Conservation (phyloP, 1,284 basidiomycete species). For the Cryptococcus sp. region DNA sequence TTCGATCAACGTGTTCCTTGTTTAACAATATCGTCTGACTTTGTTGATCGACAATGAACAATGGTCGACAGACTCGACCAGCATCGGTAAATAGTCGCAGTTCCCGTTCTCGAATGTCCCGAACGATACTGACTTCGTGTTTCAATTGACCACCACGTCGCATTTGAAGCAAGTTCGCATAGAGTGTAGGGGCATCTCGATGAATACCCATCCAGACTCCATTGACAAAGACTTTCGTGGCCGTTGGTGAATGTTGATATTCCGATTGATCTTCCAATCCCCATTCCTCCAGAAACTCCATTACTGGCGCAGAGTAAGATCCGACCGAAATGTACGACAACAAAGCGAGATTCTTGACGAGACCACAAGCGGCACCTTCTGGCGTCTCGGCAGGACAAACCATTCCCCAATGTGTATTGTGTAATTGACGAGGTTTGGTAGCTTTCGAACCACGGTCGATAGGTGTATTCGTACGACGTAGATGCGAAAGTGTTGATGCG, state of each 20-base stretch:
- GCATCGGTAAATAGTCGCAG: slow-evolving; percentile 93
- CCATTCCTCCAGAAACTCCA: slow-evolving; percentile 99
- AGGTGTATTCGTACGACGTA: slow-evolving; percentile 97
- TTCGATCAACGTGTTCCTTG: slow-evolving; percentile 71
- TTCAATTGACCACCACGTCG: slow-evolving; percentile 93
- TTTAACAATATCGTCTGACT: slow-evolving; percentile 66
- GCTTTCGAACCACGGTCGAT: slow-evolving; percentile 98
- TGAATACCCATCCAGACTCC: slow-evolving; percentile 99
- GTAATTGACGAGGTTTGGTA: slow-evolving; percentile 96
- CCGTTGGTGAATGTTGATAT: slow-evolving; percentile 75
- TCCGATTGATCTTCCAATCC: slow-evolving; percentile 89
- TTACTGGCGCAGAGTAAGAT: slow-evolving; percentile 90
- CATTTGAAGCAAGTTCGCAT: slow-evolving; percentile 87
- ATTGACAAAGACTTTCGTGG: slow-evolving; percentile 98
- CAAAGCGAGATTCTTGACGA: slow-evolving; percentile 96
- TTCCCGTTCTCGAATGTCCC: slow-evolving; percentile 95
- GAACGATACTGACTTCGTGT: slow-evolving; percentile 91
- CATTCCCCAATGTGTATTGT: slow-evolving; percentile 99
- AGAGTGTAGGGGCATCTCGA: slow-evolving; percentile 85
- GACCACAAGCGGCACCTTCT: slow-evolving; percentile 97
- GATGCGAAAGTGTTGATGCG: slow-evolving; percentile 94
- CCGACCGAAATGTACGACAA: slow-evolving; percentile 99
- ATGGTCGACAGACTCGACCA: slow-evolving; percentile 89
- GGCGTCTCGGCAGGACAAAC: slow-evolving; percentile 99
- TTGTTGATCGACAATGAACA: slow-evolving; percentile 94